These are phyloP conservation scores for Phytophthora crassamura DNA, from an alignment of 352 stramenopile species.

Conservation along the genomic window DNA sequence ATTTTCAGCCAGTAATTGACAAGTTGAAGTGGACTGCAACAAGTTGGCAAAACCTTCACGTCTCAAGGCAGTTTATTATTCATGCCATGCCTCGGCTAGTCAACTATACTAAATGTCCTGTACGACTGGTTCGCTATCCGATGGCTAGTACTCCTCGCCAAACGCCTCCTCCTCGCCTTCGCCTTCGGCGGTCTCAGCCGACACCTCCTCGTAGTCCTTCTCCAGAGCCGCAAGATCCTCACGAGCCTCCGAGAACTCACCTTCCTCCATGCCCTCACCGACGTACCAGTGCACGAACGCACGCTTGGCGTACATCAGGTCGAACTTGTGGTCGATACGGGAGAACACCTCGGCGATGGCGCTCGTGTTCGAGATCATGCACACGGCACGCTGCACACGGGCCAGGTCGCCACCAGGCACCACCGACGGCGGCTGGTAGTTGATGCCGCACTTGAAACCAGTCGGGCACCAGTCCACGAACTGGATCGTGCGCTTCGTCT, in stretches of 20 bases:
- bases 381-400: constrained; percentile 95
- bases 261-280: constrained; percentile 98
- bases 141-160: constrained; percentile 93
- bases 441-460: constrained; percentile 94
- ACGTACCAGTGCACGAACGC: constrained; percentile 99
- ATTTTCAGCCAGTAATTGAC: constrained; percentile 31
- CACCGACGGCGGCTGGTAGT: constrained; percentile 94
- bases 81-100: no score
- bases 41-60: no score
- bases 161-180: constrained; percentile 96
- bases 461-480: constrained; percentile 99
- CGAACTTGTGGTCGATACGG: constrained; percentile 99
- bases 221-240: constrained; percentile 86
- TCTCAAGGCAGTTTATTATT: no score
- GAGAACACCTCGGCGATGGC: constrained; percentile 97
- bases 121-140: no score
- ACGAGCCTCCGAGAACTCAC: constrained; percentile 98
- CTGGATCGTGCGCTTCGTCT: constrained; percentile 98
- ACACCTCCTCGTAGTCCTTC: constrained; percentile 99
- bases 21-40: no score
- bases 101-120: no score
- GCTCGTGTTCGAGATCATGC: constrained; percentile 98
- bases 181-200: constrained; percentile 97
- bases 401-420: constrained; percentile 96
- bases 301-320: constrained; percentile 99